phyloP scores from a whole-genome alignment of 306 rosid genomes.

The Coriaria nepalensis region DNA sequence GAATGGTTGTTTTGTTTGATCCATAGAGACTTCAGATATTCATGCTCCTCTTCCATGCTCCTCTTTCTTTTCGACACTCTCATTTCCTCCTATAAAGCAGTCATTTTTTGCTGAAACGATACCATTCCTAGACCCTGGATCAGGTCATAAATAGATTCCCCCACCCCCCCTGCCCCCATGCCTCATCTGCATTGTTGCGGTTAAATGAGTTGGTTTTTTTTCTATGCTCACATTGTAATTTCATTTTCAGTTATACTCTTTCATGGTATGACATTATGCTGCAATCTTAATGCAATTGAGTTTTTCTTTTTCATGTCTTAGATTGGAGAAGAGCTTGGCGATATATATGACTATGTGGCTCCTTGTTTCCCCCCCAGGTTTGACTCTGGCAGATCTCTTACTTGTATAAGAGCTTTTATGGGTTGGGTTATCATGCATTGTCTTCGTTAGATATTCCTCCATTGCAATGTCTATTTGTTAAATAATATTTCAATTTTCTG shows the following conservation, averaged over 20 bases:
- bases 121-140: no score
- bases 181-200: not conserved
- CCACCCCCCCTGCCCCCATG: no score
- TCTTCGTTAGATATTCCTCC: no score
- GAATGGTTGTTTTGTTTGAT: no score
- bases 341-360: conserved; percentile 77
- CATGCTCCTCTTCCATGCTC: no score
- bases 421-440: no score
- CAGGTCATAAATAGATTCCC: no score
- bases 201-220: conserved; percentile 2
- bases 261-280: not conserved
- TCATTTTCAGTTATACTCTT: not conserved
- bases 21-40: no score
- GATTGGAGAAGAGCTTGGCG: conserved; percentile 97
- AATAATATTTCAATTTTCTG: conserved; percentile 16
- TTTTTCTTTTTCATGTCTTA: conserved; percentile 25
- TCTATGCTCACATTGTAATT: not conserved
- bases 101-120: no score
- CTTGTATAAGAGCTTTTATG: conserved; percentile 7
- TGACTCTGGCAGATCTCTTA: conserved; percentile 16
- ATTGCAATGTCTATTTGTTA: conserved; percentile 2
- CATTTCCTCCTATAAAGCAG: no score
- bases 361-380: conserved; percentile 99
- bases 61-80: no score
- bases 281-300: conserved; percentile 9